These are phyloP conservation scores for Phyllosticta citribraziliensis DNA, from an alignment of 2,329 filamentous ascomycete species.

Conservation along the genomic window DNA sequence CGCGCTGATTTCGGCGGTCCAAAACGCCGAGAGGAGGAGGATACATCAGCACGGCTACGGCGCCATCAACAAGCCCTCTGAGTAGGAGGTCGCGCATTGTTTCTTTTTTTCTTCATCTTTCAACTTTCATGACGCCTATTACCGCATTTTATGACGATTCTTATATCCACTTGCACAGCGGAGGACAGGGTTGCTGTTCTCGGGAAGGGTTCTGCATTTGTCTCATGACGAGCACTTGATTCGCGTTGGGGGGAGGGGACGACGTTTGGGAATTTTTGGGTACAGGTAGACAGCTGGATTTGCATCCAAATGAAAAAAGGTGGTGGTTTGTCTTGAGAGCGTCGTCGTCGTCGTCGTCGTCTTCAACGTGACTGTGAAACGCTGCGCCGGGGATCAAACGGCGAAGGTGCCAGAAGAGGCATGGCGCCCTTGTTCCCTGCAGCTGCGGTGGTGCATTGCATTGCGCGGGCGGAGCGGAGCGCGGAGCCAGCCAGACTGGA, in stretches of 20 bases:
- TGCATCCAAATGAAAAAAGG: neutral
- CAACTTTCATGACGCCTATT: neutral
- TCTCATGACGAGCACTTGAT: neutral
- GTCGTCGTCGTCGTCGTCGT: neutral
- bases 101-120: neutral
- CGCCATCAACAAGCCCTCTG: neutral
- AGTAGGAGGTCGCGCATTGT: neutral
- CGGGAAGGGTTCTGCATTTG: neutral
- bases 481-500: neutral
- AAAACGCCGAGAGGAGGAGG: constrained; percentile 53
- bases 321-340: neutral
- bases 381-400: neutral
- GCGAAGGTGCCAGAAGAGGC: neutral
- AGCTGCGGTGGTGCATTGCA: neutral
- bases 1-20: constrained; percentile 77
- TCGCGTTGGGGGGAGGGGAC: neutral
- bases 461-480: neutral
- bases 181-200: neutral
- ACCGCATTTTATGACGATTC: neutral
- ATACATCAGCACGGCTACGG: constrained; percentile 9
- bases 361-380: neutral
- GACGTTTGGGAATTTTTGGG: neutral
- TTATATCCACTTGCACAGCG: neutral
- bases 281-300: neutral
- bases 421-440: neutral